Evolutionary conservation across 176 grass and related monocot species (phyloP).

Genomic region (Zea luxurians): DNA sequence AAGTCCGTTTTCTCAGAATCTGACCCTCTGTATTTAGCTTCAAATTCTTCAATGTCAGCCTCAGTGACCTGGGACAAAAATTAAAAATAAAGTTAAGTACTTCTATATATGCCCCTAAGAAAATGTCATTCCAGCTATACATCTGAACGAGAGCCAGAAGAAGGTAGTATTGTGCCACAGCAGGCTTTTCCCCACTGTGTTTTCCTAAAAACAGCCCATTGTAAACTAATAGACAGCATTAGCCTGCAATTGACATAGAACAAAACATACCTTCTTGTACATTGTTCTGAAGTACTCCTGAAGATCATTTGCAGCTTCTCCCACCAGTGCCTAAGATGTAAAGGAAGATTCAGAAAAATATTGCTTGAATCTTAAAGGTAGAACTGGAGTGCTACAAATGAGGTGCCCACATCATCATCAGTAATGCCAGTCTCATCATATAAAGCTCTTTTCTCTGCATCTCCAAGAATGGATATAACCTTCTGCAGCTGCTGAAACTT

Average conservation of each 20-base stretch:
- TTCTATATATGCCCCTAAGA: background rate
- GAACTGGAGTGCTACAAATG: background rate
- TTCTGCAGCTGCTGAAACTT: too few relatives aligned
- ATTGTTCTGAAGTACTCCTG: conserved; percentile 85
- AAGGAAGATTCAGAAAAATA: conserved; percentile 25
- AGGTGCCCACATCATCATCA: too few relatives aligned
- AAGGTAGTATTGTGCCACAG: background rate
- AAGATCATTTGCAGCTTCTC: conserved; percentile 73
- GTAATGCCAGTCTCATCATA: too few relatives aligned
- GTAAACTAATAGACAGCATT: background rate
- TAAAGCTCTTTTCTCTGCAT: too few relatives aligned
- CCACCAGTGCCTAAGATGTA: conserved; percentile 65
- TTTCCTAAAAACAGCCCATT: background rate
- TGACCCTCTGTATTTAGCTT: too few relatives aligned
- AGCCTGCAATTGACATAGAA: background rate
- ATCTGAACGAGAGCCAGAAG: background rate
- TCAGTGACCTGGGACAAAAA: conserved; percentile 40
- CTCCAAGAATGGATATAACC: too few relatives aligned
- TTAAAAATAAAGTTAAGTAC: background rate
- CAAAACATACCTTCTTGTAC: conserved; percentile 61
- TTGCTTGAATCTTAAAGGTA: background rate
- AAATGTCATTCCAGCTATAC: background rate
- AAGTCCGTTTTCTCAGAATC: too few relatives aligned
- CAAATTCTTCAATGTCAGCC: too few relatives aligned
- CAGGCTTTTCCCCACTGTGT: background rate